Evolutionary conservation across 2,329 filamentous ascomycete genomes (phyloP).

Genomic region (Xylogone sp.): DNA sequence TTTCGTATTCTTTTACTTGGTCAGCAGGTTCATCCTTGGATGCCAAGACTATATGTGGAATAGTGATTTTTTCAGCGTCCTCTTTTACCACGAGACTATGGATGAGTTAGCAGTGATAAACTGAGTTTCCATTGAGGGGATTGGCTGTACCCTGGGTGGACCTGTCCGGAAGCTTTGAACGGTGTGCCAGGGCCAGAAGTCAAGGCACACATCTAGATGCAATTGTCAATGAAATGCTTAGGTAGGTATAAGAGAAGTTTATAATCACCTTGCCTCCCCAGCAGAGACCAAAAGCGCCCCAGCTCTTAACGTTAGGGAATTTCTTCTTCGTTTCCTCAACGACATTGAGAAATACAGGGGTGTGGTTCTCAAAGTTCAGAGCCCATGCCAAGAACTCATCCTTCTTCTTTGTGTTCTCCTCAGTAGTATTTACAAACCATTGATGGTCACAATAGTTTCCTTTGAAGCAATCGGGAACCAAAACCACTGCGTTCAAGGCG

Average conservation of each 20-base stretch:
- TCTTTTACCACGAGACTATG: slow-evolving; percentile 17
- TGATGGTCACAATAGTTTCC: slow-evolving; percentile 45
- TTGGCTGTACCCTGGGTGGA: slow-evolving; percentile 18
- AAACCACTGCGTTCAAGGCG: slow-evolving; percentile 56
- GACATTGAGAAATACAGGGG: slow-evolving; percentile 25
- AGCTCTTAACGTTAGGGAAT: slow-evolving; percentile 48
- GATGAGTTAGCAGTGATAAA: not conserved
- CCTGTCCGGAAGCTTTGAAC: slow-evolving; percentile 20
- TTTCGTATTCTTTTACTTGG: slow-evolving; percentile 36
- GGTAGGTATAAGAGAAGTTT: too few species aligned
- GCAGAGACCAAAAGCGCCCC: slow-evolving; percentile 21
- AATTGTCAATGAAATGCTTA: too few species aligned
- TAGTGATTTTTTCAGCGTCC: slow-evolving; percentile 40
- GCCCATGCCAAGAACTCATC: slow-evolving; percentile 8
- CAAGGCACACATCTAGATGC: slow-evolving; percentile 16
- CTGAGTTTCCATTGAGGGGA: not conserved
- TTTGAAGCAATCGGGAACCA: slow-evolving; percentile 88
- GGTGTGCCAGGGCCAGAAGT: slow-evolving; percentile 12
- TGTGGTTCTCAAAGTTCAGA: slow-evolving; percentile 3
- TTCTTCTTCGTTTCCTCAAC: slow-evolving; percentile 32
- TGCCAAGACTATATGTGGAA: slow-evolving; percentile 46
- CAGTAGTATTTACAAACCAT: slow-evolving; percentile 49
- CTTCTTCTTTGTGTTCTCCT: slow-evolving; percentile 46
- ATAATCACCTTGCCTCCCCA: slow-evolving; percentile 27
- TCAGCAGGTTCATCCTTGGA: slow-evolving; percentile 44